Conservation (phyloP, 2,329 filamentous ascomycete species). For the Diaporthe destruens region DNA sequence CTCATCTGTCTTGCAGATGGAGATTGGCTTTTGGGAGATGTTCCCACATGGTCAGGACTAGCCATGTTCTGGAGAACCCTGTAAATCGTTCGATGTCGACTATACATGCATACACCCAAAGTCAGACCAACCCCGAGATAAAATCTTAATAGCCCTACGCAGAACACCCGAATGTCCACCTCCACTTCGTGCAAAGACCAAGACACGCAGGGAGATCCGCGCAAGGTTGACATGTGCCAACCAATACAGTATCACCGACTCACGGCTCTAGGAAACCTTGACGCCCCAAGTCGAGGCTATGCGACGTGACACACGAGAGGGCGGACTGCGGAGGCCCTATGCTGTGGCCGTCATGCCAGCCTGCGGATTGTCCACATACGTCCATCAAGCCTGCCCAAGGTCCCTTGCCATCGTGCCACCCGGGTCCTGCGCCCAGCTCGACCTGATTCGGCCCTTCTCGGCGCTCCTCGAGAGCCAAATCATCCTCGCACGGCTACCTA, state of each 20-base stretch:
- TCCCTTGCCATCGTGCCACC: not conserved
- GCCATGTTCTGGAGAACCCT: not conserved
- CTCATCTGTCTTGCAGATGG: conserved; percentile 66
- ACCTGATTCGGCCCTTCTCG: not conserved
- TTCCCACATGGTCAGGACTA: conserved; percentile 42
- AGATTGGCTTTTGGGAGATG: conserved; percentile 83
- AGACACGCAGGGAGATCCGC: not conserved
- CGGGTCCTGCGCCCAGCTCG: not conserved
- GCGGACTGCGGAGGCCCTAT: not conserved
- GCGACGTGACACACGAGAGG: not conserved
- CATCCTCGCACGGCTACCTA: not conserved
- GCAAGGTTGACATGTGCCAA: not conserved
- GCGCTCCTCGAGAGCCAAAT: not conserved
- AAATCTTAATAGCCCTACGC: not conserved
- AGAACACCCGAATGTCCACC: not conserved
- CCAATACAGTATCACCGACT: not conserved
- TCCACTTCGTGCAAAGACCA: not conserved
- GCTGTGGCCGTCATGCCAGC: not conserved
- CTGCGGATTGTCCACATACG: not conserved
- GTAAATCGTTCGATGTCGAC: conserved; percentile 13
- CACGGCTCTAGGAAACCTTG: not conserved
- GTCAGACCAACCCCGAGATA: not conserved
- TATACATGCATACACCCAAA: not conserved
- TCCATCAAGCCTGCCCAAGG: no score
- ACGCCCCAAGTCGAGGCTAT: not conserved